phyloP scores from a whole-genome alignment of 1,284 basidiomycete species.

The Trichosporon coremiiforme region DNA sequence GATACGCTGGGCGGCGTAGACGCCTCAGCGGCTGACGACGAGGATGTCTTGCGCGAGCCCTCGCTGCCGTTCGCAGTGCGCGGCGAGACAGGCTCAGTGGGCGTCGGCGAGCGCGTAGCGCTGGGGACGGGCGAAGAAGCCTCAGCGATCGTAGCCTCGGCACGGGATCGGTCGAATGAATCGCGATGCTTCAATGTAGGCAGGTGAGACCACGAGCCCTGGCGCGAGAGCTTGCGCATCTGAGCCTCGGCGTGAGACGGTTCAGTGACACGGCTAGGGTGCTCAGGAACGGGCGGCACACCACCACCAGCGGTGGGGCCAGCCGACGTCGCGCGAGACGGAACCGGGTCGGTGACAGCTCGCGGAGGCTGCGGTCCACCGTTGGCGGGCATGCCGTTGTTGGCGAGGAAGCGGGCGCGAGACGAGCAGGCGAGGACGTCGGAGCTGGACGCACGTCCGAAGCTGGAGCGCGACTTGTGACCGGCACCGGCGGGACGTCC shows the following conservation, averaged over 20 bases:
- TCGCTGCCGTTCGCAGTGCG: constrained; percentile 19
- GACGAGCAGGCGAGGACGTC: constrained; percentile 34
- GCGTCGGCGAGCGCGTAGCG: constrained; percentile 31
- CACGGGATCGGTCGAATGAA: constrained; percentile 33
- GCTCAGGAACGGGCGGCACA: constrained; percentile 18
- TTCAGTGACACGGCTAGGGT: constrained; percentile 4
- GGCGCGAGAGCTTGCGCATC: constrained; percentile 34
- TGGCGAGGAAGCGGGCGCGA: constrained; percentile 30
- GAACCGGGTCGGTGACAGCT: constrained; percentile 32
- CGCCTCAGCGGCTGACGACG: constrained; percentile 5
- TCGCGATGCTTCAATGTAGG: constrained; percentile 32
- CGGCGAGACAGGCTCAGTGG: constrained; percentile 29
- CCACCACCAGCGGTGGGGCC: constrained; percentile 22
- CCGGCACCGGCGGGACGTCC: constrained; percentile 24
- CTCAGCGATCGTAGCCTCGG: constrained; percentile 25
- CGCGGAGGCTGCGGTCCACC: constrained; percentile 10
- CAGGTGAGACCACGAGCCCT: constrained; percentile 33
- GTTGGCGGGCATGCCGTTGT: constrained; percentile 21
- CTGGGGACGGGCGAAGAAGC: constrained; percentile 29
- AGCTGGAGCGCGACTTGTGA: constrained; percentile 31
- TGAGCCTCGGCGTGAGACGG: constrained; percentile 10
- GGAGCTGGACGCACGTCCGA: constrained; percentile 33
- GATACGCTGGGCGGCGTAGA: constrained; percentile 5
- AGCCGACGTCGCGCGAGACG: constrained; percentile 30
- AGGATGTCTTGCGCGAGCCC: constrained; percentile 10